Evolutionary conservation across 192 early-diverging fungal species (phyloP), one percentile per base, ranked within the genome.

Genomic region (Borealophlyctis nickersoniae): DNA sequence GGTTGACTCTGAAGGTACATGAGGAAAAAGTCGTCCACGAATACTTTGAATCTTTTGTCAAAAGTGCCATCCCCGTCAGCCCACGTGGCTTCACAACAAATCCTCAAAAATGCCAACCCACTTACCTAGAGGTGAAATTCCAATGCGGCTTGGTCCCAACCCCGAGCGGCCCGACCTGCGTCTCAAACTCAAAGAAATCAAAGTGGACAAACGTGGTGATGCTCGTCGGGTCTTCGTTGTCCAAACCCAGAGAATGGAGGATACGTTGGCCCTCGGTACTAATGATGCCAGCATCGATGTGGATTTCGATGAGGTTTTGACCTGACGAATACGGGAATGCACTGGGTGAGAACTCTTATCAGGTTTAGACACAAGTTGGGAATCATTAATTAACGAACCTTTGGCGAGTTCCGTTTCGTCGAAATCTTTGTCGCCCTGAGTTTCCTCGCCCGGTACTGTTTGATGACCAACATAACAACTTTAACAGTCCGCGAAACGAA

Each of bases 111-210:
- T 72, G 33, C 27, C 34, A 23, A 69, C 26, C 9, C 7, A 45
- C 39, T 22, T 62, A 62, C 69, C 36, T 16, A 26, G 70, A 23
- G 24, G 63, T 70, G 52, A 66, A 62, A 61, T 76, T 69, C 54
- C 54, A 85, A 4, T 56, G 33, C 4, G 82, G 76, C 24, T 55
- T 63, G 14, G 67, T 36, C 23, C 79, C 77, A 9, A 70, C 27
- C 14, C 74, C 79, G 34, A 85, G 56, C 13, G 74, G 75, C 1
- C 77, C 69, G 13, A 79, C 68, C 29, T 68, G 62, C 3, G 82
- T 82, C 60, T 84, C 83, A 65, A 82, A 84, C 32, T 85, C 83
- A 54, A 75, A 85, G 58, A 86, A 86, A 62, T 86, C 83, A 57
- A 76, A 79, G 48, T 69, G 67, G 4, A 78, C 54, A 35, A 81